Percentiles rank a stretch among this genome's conserved stretches.
Evolutionary conservation across 805 yeast species (phyloP).

Genomic region (Candida nitratophila): DNA sequence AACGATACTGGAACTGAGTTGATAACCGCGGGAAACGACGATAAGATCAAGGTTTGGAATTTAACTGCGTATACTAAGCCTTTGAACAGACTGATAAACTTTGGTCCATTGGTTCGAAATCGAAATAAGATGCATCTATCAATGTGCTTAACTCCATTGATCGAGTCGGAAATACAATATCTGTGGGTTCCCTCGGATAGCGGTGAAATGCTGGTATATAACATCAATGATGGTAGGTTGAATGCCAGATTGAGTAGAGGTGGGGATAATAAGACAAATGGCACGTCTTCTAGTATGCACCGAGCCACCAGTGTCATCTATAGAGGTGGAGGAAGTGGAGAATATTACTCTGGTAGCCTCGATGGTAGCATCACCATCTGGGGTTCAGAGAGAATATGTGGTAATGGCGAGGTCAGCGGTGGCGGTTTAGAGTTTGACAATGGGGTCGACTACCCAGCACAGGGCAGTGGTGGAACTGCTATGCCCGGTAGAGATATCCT

Average conservation of each 20-base stretch:
- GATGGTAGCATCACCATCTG: conserved; percentile 62
- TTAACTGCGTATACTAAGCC: conserved; percentile 39
- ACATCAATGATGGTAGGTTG: conserved; percentile 56
- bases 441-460: conserved; percentile 6
- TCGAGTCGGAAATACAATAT: conserved; percentile 50
- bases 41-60: conserved; percentile 75
- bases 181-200: conserved; percentile 69
- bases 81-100: conserved; percentile 58
- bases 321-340: conserved; percentile 35
- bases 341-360: conserved; percentile 53
- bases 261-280: conserved; percentile 15
- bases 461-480: neutral
- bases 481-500: conserved; percentile 9
- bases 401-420: too few species aligned
- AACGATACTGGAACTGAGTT: conserved; percentile 55
- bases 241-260: conserved; percentile 46
- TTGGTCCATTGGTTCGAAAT: conserved; percentile 73
- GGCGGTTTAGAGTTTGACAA: conserved; percentile 12
- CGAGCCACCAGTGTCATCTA: conserved; percentile 48
- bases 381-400: too few species aligned
- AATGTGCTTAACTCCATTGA: conserved; percentile 41
- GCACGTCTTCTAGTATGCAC: conserved; percentile 22
- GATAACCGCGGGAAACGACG: conserved; percentile 71
- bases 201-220: conserved; percentile 58
- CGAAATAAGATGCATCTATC: conserved; percentile 50